Evolutionary conservation across 2,329 filamentous ascomycete genomes (phyloP).

Genomic region (Fragosphaeria purpurea): DNA sequence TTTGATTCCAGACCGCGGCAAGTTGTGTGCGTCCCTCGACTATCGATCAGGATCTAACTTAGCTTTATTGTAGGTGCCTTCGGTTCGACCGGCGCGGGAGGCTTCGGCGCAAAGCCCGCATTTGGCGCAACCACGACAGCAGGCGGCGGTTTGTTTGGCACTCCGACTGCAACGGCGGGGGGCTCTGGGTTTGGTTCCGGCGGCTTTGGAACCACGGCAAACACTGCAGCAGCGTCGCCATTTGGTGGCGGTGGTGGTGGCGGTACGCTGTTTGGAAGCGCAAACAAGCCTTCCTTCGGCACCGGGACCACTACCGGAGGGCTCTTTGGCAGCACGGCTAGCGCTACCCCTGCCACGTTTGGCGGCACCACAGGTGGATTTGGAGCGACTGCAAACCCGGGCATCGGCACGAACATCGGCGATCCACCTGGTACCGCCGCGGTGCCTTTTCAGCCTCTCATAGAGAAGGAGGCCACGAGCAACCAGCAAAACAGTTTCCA

Average conservation of each 20-base stretch:
- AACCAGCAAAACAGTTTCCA: constrained; percentile 57
- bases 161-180: constrained; percentile 27
- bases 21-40: too few relatives aligned
- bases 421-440: constrained; percentile 60
- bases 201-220: constrained; percentile 29
- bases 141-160: constrained; percentile 36
- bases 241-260: constrained; percentile 33
- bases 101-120: constrained; percentile 34
- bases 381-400: constrained; percentile 32
- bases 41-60: too few relatives aligned
- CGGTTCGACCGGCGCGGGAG: constrained; percentile 17
- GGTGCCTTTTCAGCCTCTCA: constrained; percentile 56
- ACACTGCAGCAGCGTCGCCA: constrained; percentile 26
- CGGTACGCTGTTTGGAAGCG: constrained; percentile 37
- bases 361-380: constrained; percentile 20
- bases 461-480: constrained; percentile 60
- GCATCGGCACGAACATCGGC: constrained; percentile 40
- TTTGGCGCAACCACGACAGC: constrained; percentile 38
- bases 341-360: constrained; percentile 29
- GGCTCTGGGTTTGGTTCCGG: constrained; percentile 26
- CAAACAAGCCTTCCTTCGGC: constrained; percentile 35
- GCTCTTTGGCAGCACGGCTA: constrained; percentile 35
- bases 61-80: constrained; percentile 16
- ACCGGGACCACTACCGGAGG: constrained; percentile 23
- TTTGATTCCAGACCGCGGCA: too few relatives aligned